Base-by-base conservation (phyloP, 768 basidiomycete genomes). In the Leucosporidium yakuticum region DNA sequence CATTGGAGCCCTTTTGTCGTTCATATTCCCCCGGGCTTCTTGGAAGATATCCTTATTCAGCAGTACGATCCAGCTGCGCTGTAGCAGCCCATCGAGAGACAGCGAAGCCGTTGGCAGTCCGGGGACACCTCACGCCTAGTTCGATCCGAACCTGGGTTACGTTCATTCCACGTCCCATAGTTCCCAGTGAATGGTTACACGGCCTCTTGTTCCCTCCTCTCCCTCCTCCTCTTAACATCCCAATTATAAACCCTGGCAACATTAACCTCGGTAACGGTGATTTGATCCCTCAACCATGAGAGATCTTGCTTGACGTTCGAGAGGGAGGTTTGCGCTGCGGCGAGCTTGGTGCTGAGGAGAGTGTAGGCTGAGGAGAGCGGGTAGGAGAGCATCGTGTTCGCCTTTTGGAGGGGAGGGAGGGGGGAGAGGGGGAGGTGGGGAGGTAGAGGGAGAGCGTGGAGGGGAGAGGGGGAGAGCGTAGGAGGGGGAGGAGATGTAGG, bases 341-440 rank as follows among this genome's bases (percentile, higher is more conserved):
- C 79, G 34, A 94, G 84, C 79, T 97, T 97, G 31, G 85, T 83
- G 64, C 83, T 79, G 0, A 99, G 81, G 12, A 98, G 83, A 2
- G 83, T 77, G 64, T 88, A 84, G 2, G 96, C 96, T 21, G 85
- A 85, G 1, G 85, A 83, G 31, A 95, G 80, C 69, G 88, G 88
- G 81, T 99, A 99, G 0, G 92, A 90, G 2, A 99, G 82, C 95
- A 98, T 97, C 3, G 94, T 91, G 71, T 97, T 97, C 11, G 96
- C 96, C 95, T 98, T 71, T 15, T 20, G 32, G 47, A 20, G 5
- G 23, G 25, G 2, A n/a, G 9, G 23, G 32, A 57, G n/a, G 23
- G 32, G 23, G 47, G 62, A 36, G 14, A 11, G 34, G 19, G 23
- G 36, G 59, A 60, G 19, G 54, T 19, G 34, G 61, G 1, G 14